phyloP scores from a whole-genome alignment of 1,139 yeast species.

The Scheffersomyces lignicola region DNA sequence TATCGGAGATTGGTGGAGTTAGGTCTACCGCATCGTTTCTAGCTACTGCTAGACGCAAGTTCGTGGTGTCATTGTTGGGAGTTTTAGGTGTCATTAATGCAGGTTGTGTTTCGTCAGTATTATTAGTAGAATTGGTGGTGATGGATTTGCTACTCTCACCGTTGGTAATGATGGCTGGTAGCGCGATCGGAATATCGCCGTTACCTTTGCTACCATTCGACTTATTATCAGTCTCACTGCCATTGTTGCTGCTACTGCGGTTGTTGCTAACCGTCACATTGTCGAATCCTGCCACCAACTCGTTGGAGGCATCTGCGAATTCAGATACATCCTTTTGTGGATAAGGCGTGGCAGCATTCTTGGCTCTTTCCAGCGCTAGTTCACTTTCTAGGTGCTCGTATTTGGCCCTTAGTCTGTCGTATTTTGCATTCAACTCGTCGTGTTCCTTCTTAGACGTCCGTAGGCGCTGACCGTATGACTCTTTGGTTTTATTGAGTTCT shows the following conservation, averaged over 20 bases:
- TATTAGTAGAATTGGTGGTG: too few species aligned
- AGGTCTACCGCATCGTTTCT: constrained; percentile 13
- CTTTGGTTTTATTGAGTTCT: constrained; percentile 18
- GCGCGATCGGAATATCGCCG: constrained; percentile 4
- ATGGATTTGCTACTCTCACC: background rate
- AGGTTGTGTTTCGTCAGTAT: background rate
- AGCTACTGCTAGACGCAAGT: constrained; percentile 16
- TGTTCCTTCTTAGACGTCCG: constrained; percentile 18
- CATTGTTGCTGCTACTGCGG: background rate
- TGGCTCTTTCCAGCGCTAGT: constrained; percentile 3
- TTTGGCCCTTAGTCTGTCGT: constrained; percentile 5
- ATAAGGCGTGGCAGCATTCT: background rate
- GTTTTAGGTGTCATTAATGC: background rate
- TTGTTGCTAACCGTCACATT: background rate
- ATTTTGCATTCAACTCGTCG: constrained; percentile 12
- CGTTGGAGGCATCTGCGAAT: background rate
- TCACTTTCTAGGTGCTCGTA: constrained; percentile 8
- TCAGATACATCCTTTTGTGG: constrained; percentile 1
- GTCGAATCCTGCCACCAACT: background rate
- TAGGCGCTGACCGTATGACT: constrained; percentile 20
- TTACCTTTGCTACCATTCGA: background rate
- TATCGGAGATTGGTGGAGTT: constrained; percentile 24
- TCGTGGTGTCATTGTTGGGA: constrained; percentile 23
- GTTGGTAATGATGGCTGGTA: too few species aligned
- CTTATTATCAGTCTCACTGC: background rate